Evolutionary conservation across 176 grass and related monocot species (phyloP).

Genomic region (Cenchrus americanus): DNA sequence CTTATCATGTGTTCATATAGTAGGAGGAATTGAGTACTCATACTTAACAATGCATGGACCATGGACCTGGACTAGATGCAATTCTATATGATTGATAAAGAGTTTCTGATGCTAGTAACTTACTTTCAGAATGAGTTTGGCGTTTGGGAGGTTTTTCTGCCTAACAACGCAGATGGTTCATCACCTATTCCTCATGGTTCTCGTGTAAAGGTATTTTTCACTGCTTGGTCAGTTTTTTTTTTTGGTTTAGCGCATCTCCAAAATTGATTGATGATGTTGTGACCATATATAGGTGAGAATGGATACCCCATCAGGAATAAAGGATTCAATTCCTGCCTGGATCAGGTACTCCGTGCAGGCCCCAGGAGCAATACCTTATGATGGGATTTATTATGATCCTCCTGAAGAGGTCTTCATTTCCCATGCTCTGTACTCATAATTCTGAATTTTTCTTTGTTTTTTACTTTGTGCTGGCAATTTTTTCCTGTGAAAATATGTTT

Average conservation of each 20-base stretch:
- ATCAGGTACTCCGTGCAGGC: slow-evolving; percentile 91
- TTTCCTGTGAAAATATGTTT: background rate
- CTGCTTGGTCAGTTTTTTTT: slow-evolving; percentile 4
- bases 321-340: slow-evolving; percentile 99
- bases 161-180: slow-evolving; percentile 87
- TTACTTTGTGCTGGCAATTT: slow-evolving; percentile 22
- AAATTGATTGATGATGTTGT: slow-evolving; percentile 27
- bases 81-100: slow-evolving; percentile 24
- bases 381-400: slow-evolving; percentile 98
- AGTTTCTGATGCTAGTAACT: slow-evolving; percentile 43
- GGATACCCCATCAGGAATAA: slow-evolving; percentile 91
- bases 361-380: slow-evolving; percentile 83
- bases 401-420: slow-evolving; percentile 60
- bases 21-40: background rate
- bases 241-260: slow-evolving; percentile 18
- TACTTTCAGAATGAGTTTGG: slow-evolving; percentile 81
- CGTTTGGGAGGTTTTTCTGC: slow-evolving; percentile 92
- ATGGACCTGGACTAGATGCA: background rate
- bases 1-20: slow-evolving; percentile 14
- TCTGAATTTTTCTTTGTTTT: slow-evolving; percentile 10
- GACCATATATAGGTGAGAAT: slow-evolving; percentile 71
- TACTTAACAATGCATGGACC: slow-evolving; percentile 19
- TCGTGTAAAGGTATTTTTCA: slow-evolving; percentile 72
- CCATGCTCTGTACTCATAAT: slow-evolving; percentile 7
- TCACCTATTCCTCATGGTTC: slow-evolving; percentile 86